Conservation (phyloP, 176 grass and related monocot species). For the Aegilops sharonensis region DNA sequence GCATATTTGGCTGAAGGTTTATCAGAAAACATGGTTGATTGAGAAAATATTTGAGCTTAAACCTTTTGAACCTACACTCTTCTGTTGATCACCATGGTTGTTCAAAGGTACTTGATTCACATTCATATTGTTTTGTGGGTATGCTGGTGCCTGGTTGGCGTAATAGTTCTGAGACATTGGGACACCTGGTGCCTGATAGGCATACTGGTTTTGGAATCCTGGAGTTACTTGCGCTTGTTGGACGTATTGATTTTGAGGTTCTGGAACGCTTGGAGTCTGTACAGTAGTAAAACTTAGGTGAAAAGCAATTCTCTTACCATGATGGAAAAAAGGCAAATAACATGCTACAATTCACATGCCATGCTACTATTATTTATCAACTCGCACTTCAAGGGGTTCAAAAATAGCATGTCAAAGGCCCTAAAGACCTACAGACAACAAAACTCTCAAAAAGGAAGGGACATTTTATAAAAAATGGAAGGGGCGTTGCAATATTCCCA, state of each 20-base stretch:
- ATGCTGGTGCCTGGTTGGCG: slow-evolving; percentile 39
- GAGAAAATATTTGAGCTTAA: slow-evolving; percentile 50
- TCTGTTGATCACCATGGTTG: slow-evolving; percentile 60
- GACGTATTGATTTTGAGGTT: slow-evolving; percentile 40
- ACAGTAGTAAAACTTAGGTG: slow-evolving; percentile 25
- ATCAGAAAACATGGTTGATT: slow-evolving; percentile 48
- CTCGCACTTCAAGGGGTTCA: neutral
- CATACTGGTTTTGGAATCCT: slow-evolving; percentile 46
- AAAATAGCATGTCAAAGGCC: neutral
- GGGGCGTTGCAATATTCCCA: neutral
- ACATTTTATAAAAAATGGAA: neutral
- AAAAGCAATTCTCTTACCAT: slow-evolving; percentile 27
- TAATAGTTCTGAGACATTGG: slow-evolving; percentile 40
- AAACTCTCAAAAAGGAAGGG: neutral
- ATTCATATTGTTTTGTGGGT: slow-evolving; percentile 42
- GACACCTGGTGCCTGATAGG: slow-evolving; percentile 18
- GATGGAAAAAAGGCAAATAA: slow-evolving; percentile 27
- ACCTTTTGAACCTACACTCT: slow-evolving; percentile 60
- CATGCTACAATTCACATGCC: slow-evolving; percentile 4
- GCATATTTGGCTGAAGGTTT: slow-evolving; percentile 47
- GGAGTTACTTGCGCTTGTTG: slow-evolving; percentile 19
- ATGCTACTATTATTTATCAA: neutral
- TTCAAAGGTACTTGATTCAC: slow-evolving; percentile 32
- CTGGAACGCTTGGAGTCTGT: slow-evolving; percentile 36
- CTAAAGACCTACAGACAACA: neutral